Evolutionary conservation across 1,139 yeast species (phyloP).

Genomic region (Candida dubliniensis): DNA sequence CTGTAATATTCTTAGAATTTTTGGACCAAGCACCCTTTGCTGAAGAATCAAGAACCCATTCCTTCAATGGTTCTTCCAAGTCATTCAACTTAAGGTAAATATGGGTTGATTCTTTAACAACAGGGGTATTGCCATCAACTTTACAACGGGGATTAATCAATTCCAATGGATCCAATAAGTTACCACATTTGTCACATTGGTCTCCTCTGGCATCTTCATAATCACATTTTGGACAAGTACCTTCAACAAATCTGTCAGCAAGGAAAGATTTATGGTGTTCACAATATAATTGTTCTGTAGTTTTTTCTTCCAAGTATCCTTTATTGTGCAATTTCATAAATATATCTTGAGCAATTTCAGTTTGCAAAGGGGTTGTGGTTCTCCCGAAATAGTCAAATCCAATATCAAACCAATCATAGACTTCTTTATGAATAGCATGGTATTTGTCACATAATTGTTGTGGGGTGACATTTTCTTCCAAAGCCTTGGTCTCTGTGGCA

Average conservation of each 20-base stretch:
- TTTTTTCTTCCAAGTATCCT: slow-evolving; percentile 79
- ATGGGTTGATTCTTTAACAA: slow-evolving; percentile 79
- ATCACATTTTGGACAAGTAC: slow-evolving; percentile 92
- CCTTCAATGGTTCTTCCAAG: slow-evolving; percentile 68
- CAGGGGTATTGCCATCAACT: slow-evolving; percentile 79
- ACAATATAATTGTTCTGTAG: slow-evolving; percentile 89
- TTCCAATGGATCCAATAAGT: slow-evolving; percentile 85
- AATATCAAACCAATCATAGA: slow-evolving; percentile 95
- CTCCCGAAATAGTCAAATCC: slow-evolving; percentile 95
- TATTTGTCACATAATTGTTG: slow-evolving; percentile 87
- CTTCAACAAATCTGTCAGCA: slow-evolving; percentile 97
- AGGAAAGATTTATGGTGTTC: slow-evolving; percentile 84
- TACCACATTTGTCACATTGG: slow-evolving; percentile 97
- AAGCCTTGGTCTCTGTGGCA: slow-evolving; percentile 97
- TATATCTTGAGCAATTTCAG: slow-evolving; percentile 93
- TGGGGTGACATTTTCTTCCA: slow-evolving; percentile 90
- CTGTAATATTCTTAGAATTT: slow-evolving; percentile 83
- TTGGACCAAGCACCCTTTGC: slow-evolving; percentile 85
- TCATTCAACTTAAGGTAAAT: slow-evolving; percentile 81
- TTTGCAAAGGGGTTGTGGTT: slow-evolving; percentile 89
- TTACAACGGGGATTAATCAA: slow-evolving; percentile 94
- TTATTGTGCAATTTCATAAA: slow-evolving; percentile 73
- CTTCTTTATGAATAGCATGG: slow-evolving; percentile 79
- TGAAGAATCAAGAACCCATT: slow-evolving; percentile 72
- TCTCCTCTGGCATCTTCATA: slow-evolving; percentile 99